Percentiles rank a stretch among this genome's conserved stretches.
phyloP scores from a whole-genome alignment of 1,139 yeast species.

The Suhomyces wounanorum region DNA sequence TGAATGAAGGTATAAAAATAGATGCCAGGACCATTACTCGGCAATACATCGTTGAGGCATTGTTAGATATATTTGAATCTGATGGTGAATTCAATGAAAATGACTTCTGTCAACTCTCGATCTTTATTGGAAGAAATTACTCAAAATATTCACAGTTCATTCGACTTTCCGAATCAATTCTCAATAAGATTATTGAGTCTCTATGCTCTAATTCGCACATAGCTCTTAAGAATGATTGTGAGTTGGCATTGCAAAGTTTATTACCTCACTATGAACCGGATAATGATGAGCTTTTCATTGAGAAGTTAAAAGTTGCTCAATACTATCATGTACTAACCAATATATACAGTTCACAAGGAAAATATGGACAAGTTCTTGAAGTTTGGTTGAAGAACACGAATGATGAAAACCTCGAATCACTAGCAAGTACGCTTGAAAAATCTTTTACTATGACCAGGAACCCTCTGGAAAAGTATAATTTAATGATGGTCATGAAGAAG shows the following conservation, averaged over 20 bases:
- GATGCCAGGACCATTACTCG: constrained; percentile 38
- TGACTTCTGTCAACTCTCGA: constrained; percentile 51
- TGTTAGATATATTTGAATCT: constrained; percentile 53
- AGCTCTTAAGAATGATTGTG: constrained; percentile 45
- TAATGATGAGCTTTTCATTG: constrained; percentile 48
- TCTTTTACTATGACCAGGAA: constrained; percentile 37
- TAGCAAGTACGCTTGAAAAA: constrained; percentile 36
- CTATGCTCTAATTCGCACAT: constrained; percentile 49
- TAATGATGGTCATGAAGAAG: constrained; percentile 35
- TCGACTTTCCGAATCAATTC: constrained; percentile 59
- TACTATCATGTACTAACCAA: constrained; percentile 61
- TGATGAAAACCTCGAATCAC: constrained; percentile 14
- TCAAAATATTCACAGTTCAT: constrained; percentile 82
- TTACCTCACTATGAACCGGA: constrained; percentile 63
- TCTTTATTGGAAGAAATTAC: constrained; percentile 73
- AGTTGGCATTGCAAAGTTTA: constrained; percentile 69
- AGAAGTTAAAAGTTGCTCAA: constrained; percentile 53
- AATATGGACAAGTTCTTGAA: constrained; percentile 50
- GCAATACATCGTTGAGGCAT: constrained; percentile 66
- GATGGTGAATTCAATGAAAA: constrained; percentile 30
- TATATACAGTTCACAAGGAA: constrained; percentile 55
- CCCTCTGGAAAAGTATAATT: constrained; percentile 33
- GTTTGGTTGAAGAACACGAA: constrained; percentile 32
- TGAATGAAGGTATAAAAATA: constrained; percentile 47
- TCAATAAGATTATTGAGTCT: constrained; percentile 49